Percentiles rank a stretch among this genome's conserved stretches.
These are phyloP conservation scores for Penicillium sp. DNA, from an alignment of 2,329 filamentous ascomycete species.

Conservation along the genomic window DNA sequence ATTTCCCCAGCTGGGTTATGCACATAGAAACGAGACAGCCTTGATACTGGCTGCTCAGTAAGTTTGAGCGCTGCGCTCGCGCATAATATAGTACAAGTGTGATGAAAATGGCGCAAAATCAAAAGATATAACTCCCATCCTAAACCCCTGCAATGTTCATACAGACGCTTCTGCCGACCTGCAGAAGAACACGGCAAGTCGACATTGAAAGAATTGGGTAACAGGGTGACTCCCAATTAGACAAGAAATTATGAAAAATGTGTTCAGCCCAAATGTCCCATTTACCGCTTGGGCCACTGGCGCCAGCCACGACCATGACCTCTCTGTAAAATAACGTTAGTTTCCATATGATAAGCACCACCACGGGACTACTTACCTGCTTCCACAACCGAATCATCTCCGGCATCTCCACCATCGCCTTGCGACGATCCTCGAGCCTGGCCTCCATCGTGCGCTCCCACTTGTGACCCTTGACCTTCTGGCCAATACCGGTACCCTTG, in stretches of 20 bases:
- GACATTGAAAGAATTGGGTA: slow-evolving; percentile 6
- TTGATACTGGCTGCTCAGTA: not conserved
- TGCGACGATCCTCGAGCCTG: slow-evolving; percentile 81
- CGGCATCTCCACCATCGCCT: slow-evolving; percentile 94
- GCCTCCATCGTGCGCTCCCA: slow-evolving; percentile 85
- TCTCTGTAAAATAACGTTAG: slow-evolving; percentile 51
- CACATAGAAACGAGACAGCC: not conserved
- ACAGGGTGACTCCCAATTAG: slow-evolving; percentile 8
- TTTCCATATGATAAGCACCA: slow-evolving; percentile 2
- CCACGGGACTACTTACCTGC: slow-evolving; percentile 60
- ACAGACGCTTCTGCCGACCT: slow-evolving; percentile 15
- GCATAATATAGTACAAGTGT: slow-evolving; percentile 21
- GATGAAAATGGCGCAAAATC: slow-evolving; percentile 12
- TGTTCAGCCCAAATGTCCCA: not conserved
- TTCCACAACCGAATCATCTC: slow-evolving; percentile 91
- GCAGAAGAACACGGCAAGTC: slow-evolving; percentile 4
- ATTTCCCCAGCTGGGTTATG: not conserved
- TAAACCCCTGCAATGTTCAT: slow-evolving; percentile 25
- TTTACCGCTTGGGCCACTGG: slow-evolving; percentile 64
- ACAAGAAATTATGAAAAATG: slow-evolving; percentile 17
- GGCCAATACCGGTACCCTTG: slow-evolving; percentile 88
- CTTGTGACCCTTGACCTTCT: slow-evolving; percentile 91
- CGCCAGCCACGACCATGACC: slow-evolving; percentile 74
- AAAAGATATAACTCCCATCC: slow-evolving; percentile 23
- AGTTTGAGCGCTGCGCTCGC: not conserved